Evolutionary conservation across 2,329 filamentous ascomycete species (phyloP).

Genomic region (Pestalotiopsis sp.): DNA sequence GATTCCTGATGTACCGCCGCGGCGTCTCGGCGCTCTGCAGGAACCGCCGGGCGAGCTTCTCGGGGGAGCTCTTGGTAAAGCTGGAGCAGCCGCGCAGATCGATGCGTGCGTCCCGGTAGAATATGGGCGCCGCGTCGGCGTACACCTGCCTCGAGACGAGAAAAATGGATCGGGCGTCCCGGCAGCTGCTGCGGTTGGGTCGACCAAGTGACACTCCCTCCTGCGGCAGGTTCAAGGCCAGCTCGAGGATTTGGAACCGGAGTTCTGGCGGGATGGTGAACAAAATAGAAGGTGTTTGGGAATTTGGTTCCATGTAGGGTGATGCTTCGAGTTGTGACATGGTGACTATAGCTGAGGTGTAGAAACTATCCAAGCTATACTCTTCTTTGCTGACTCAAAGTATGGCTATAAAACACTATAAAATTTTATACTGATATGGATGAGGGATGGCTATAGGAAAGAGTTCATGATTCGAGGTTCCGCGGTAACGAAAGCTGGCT

Average conservation of each 20-base stretch:
- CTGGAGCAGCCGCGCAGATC: neutral
- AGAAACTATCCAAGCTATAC: neutral
- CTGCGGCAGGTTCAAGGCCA: neutral
- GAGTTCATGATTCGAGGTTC: neutral
- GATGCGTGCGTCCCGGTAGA: neutral
- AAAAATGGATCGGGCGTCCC: neutral
- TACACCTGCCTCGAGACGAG: slow-evolving; percentile 1
- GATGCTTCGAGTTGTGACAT: neutral
- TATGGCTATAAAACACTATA: neutral
- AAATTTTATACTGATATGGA: neutral
- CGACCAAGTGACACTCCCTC: neutral
- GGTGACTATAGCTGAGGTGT: neutral
- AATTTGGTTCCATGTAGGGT: neutral
- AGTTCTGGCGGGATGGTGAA: neutral
- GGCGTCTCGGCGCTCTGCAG: neutral
- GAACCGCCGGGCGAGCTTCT: neutral
- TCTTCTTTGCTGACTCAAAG: neutral
- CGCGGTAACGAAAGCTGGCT: neutral
- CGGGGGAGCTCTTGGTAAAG: neutral
- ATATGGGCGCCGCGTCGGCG: slow-evolving; percentile 2
- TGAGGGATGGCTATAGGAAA: neutral
- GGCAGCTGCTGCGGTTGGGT: neutral
- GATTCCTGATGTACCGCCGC: neutral
- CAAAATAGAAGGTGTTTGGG: neutral
- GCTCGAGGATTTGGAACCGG: neutral